A percentile compares a stretch with the other conserved stretches of the same genome.
These are phyloP conservation scores for Coemansia sp. DNA, from an alignment of 371 early-diverging fungal species.

Conservation along the genomic window DNA sequence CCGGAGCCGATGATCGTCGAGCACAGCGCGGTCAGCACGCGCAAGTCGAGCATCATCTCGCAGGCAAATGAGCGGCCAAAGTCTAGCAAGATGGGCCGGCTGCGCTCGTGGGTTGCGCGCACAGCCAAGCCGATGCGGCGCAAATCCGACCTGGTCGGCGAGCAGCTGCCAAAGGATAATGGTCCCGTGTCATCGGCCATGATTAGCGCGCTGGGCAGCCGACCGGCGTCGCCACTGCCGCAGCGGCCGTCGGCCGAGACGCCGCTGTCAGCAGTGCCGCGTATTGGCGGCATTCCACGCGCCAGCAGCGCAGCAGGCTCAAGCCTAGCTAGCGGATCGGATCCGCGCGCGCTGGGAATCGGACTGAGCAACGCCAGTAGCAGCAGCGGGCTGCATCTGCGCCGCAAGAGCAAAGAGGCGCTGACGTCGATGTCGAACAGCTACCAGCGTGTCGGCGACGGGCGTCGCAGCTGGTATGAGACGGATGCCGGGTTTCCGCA, in stretches of 20 bases:
- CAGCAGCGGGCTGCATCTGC: conserved; percentile 21
- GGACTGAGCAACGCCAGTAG: conserved; percentile 11
- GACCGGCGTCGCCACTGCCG: conserved; percentile 19
- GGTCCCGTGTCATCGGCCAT: conserved; percentile 6
- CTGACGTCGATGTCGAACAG: conserved; percentile 25
- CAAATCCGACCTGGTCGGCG: conserved; percentile 38
- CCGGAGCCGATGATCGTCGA: not conserved
- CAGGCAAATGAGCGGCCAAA: conserved; percentile 36
- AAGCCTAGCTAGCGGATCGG: not conserved
- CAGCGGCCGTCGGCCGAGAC: conserved; percentile 7
- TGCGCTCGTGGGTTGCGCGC: conserved; percentile 49
- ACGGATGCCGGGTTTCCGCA: conserved; percentile 12
- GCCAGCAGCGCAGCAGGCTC: conserved; percentile 4
- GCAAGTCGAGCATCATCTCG: conserved; percentile 8
- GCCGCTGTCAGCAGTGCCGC: not conserved
- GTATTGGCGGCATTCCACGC: not conserved
- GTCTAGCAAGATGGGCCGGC: conserved; percentile 43
- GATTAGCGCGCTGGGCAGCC: not conserved
- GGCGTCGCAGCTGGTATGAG: conserved; percentile 36
- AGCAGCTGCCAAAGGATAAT: conserved; percentile 12
- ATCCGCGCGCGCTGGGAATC: conserved; percentile 11
- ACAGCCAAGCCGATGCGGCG: conserved; percentile 47
- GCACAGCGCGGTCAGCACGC: conserved; percentile 1
- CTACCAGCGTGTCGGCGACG: conserved; percentile 11
- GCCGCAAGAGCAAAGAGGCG: conserved; percentile 41